A percentile compares a stretch with the other conserved stretches of the same genome.
These are phyloP conservation scores for Conoideocrella luteorostrata DNA, from an alignment of 2,329 filamentous ascomycete species.

Conservation along the genomic window DNA sequence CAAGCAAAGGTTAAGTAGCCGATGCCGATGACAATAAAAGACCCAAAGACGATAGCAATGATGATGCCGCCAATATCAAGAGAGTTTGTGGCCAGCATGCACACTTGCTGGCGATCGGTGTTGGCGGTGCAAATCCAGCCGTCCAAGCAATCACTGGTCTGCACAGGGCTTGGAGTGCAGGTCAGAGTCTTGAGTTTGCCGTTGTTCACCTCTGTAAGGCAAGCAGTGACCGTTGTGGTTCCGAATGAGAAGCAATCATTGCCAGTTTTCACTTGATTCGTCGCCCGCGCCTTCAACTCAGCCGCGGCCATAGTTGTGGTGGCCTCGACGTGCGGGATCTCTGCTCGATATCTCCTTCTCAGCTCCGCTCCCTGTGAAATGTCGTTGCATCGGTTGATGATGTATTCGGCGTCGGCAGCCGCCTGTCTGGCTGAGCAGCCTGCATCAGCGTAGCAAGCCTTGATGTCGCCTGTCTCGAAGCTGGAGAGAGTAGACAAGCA, in stretches of 20 bases:
- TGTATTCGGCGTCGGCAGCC: slow-evolving; percentile 20
- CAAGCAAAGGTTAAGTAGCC: slow-evolving; percentile 42
- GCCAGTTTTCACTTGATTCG: slow-evolving; percentile 15
- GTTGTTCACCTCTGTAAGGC: slow-evolving; percentile 32
- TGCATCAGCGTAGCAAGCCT: slow-evolving; percentile 28
- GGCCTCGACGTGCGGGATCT: no score
- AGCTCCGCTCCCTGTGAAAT: slow-evolving; percentile 20
- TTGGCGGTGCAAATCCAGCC: slow-evolving; percentile 39
- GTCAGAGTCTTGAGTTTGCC: slow-evolving; percentile 26
- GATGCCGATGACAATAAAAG: slow-evolving; percentile 31
- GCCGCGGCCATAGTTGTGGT: no score
- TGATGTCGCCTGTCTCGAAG: slow-evolving; percentile 27
- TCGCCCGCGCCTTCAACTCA: not conserved
- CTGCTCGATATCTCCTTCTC: slow-evolving; percentile 21
- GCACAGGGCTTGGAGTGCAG: slow-evolving; percentile 33
- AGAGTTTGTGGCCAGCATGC: slow-evolving; percentile 30
- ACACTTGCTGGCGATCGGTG: slow-evolving; percentile 30
- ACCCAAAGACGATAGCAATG: slow-evolving; percentile 41
- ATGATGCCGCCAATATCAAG: slow-evolving; percentile 40
- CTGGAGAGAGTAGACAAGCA: slow-evolving; percentile 34
- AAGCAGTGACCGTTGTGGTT: slow-evolving; percentile 30
- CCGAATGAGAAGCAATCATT: slow-evolving; percentile 27
- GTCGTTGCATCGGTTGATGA: slow-evolving; percentile 26
- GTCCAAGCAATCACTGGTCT: slow-evolving; percentile 33
- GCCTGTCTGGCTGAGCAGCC: slow-evolving; percentile 29